Evolutionary conservation across 257 asterid species (phyloP), one percentile per base, ranked within the genome.

Genomic region (Solanum pimpinellifolium): DNA sequence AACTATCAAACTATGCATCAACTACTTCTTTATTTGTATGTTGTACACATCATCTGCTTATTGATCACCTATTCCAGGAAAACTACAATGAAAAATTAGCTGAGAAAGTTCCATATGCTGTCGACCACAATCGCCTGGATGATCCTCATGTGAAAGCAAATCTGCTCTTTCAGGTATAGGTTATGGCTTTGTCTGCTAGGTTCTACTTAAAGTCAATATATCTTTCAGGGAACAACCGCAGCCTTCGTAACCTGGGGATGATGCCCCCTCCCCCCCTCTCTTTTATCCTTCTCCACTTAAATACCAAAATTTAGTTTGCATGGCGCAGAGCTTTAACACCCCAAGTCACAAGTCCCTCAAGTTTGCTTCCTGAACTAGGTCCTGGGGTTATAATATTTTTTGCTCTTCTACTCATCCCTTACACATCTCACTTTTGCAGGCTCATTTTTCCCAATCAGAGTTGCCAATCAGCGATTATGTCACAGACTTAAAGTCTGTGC

Each of bases 101-200:
- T 86, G 91, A 89, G 83, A 94, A 93, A 93, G 95, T 97, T 87
- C 95, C 86, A 42, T 92, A 91, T 90, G 89, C 87, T 92, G 98
- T 97, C 88, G 99, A 97, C 93, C 91, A 93, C 86, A 92, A 91
- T 91, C 93, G 93, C 89, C 95, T 97, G 69, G 99, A 97, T 90
- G 98, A 97, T 88, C 99, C 99, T 83, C 99, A 97, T 89, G 98
- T 95, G 89, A 97, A 97, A 91, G 94, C 99, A 88, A 97, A 95
- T 93, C 95, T 97, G 90, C 98, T 97, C 82, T 91, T 97, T 83
- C 99, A 97, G 98, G 99, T 97, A 81, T 27, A 83, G 56, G 84
- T 65, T 87, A 89, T 87, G 49, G 46, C 70, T 90, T 84, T 62
- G 65, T 76, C 60, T 66, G 27, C 42, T 84, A 16, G 29, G 8